A percentile compares a stretch with the other conserved stretches of the same genome.
Conservation (phyloP, 225 moss, liverwort and hornwort species). For the Antitrichia curtipendula region DNA sequence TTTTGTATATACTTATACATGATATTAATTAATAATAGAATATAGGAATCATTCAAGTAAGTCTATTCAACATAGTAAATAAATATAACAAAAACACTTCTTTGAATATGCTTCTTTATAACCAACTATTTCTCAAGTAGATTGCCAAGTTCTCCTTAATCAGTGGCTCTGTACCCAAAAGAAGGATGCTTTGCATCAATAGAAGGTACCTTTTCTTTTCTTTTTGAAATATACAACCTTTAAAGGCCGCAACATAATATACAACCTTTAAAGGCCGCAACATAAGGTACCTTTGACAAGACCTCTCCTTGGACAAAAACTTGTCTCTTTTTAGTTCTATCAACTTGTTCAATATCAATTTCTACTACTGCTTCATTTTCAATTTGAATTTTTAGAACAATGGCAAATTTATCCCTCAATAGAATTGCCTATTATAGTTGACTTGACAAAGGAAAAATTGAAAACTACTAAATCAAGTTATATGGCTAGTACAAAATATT, state of each 20-base stretch:
- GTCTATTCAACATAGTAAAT: background rate
- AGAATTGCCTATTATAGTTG: background rate
- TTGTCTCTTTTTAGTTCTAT: background rate
- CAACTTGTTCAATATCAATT: background rate
- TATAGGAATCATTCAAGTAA: background rate
- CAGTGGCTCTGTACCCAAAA: background rate
- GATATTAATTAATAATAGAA: background rate
- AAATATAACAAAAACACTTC: background rate
- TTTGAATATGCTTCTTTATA: background rate
- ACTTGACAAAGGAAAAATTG: rapidly evolving
- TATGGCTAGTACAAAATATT: background rate
- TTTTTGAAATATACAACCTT: too few species aligned
- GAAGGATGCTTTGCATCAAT: background rate
- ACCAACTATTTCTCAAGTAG: background rate
- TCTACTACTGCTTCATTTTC: background rate
- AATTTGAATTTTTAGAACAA: background rate
- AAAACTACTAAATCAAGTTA: background rate
- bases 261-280: too few species aligned
- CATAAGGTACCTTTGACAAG: background rate
- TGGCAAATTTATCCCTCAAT: background rate
- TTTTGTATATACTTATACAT: background rate
- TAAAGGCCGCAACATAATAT: too few species aligned
- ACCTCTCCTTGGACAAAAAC: too few species aligned
- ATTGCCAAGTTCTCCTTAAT: background rate
- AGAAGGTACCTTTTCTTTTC: too few species aligned